Evolutionary conservation across 2,329 filamentous ascomycete genomes (phyloP), one percentile per base, ranked within the genome.

Genomic region (Fusarium tuaranense): DNA sequence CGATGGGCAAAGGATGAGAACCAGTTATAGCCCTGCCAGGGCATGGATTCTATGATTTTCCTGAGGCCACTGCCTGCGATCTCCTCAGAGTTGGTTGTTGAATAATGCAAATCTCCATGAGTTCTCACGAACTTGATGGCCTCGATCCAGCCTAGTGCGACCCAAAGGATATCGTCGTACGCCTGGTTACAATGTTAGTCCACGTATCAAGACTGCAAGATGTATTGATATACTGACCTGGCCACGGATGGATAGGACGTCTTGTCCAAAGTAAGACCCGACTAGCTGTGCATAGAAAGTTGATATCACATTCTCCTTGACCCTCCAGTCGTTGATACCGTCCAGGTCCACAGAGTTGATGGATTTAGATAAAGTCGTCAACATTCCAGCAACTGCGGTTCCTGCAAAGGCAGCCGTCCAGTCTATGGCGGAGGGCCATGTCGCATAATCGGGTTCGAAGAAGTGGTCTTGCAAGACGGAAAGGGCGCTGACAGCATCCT

Each of bases 121-220:
- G 88, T 84, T 36, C 91, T 85, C 62, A 96, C 90, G 79, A 97
- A 95, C 75, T 93, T 92, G 72, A 95, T 89, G 59, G 90, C 90
- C 80, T 98, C 94, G 63, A 98, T 85, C 95, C 96, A 98, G 72
- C 93, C 94, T 41, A 98, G 87, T 3, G 97, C 95, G 1, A 98
- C 95, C 96, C 96, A 98, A 4, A 98, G 89, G 85, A 98, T 97
- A 81, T 98, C 96, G 80, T 98, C 96, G 81, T 92, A 97, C 0
- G 96, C 96, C 86, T 97, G 3, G 1, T 7, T 4, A n/a, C 12
- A 46, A 34, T 32, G 12, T 44, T 5, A 63, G 30, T 20, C 46
- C 10, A 12, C 6, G 4, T 2, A 20, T 5, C 9, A 7, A 20
- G 7, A 10, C 5, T n/a, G 10, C n/a, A 7, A 3, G 6, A 16